phyloP scores from a whole-genome alignment of 352 stramenopile species.

The Phytopythium litorale region DNA sequence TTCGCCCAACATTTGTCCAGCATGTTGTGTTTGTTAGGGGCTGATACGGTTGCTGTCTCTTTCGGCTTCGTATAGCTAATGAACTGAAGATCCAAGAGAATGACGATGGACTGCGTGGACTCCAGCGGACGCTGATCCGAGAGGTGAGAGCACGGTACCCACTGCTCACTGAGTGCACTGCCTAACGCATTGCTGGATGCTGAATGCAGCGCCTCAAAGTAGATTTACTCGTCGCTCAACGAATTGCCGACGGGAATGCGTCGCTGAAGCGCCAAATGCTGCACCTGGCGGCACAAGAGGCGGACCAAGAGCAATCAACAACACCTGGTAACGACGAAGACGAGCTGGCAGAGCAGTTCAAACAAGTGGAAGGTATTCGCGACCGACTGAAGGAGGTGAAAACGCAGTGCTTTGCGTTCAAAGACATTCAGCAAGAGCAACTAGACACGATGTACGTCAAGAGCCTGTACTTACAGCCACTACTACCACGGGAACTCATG shows the following conservation, averaged over 20 bases:
- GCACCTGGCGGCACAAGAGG: conserved; percentile 37
- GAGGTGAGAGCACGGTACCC: conserved; percentile 28
- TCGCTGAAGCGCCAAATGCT: conserved; percentile 66
- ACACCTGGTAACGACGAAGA: conserved; percentile 21
- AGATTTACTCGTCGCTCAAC: conserved; percentile 67
- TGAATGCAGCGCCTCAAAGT: conserved; percentile 58
- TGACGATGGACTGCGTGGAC: conserved; percentile 28
- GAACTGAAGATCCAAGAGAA: not conserved
- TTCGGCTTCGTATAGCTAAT: too few species aligned
- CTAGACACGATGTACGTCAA: conserved; percentile 60
- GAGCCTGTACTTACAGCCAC: not conserved
- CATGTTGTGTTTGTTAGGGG: not conserved
- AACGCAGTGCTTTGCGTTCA: conserved; percentile 65
- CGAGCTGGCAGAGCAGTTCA: conserved; percentile 42
- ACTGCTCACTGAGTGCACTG: not conserved
- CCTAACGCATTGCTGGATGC: not conserved
- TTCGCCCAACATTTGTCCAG: not conserved
- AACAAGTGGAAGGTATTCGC: conserved; percentile 39
- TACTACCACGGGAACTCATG: not conserved
- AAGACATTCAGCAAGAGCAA: conserved; percentile 38
- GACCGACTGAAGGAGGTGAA: conserved; percentile 63
- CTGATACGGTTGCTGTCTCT: not conserved
- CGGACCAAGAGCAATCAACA: conserved; percentile 16
- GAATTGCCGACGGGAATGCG: conserved; percentile 55
- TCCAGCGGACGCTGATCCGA: conserved; percentile 57